Percentiles rank a stretch among this genome's conserved stretches.
These are phyloP conservation scores for Pleurotus cornucopiae DNA, from an alignment of 768 basidiomycete genomes.

Conservation along the genomic window DNA sequence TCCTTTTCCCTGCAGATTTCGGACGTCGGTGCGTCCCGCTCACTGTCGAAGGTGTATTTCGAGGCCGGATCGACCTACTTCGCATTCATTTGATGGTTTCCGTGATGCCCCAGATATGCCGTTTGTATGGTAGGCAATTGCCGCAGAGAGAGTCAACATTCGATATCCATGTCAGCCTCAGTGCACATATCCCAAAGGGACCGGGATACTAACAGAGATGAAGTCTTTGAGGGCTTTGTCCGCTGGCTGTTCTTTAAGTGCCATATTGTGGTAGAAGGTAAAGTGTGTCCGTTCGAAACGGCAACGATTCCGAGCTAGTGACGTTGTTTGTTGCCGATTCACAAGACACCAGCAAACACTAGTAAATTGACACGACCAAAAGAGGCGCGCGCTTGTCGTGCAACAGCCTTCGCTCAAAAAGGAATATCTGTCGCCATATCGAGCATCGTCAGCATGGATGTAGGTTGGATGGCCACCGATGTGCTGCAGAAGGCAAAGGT, in stretches of 20 bases:
- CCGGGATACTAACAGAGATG: conserved; percentile 30
- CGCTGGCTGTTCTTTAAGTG: conserved; percentile 20
- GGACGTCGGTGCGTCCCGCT: conserved; percentile 50
- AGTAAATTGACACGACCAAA: too few species aligned
- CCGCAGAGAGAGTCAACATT: neutral
- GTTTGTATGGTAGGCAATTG: too few species aligned
- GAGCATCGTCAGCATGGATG: too few species aligned
- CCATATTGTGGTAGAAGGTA: conserved; percentile 1
- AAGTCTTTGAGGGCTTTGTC: conserved; percentile 30
- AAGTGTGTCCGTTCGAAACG: neutral
- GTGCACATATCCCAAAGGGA: neutral
- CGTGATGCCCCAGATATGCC: too few species aligned
- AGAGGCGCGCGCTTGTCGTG: too few species aligned
- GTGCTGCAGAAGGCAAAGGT: too few species aligned
- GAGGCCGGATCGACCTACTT: conserved; percentile 43
- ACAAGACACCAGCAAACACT: too few species aligned
- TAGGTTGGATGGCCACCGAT: too few species aligned
- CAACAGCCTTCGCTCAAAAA: too few species aligned
- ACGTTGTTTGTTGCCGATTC: too few species aligned
- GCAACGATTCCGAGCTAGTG: too few species aligned
- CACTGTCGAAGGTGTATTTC: conserved; percentile 60
- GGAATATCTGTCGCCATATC: too few species aligned
- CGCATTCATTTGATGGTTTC: neutral
- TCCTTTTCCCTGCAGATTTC: conserved; percentile 50
- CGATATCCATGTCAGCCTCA: neutral